Evolutionary conservation across 2,329 filamentous ascomycete species (phyloP).

Genomic region (Endoconidiophora laricicola): DNA sequence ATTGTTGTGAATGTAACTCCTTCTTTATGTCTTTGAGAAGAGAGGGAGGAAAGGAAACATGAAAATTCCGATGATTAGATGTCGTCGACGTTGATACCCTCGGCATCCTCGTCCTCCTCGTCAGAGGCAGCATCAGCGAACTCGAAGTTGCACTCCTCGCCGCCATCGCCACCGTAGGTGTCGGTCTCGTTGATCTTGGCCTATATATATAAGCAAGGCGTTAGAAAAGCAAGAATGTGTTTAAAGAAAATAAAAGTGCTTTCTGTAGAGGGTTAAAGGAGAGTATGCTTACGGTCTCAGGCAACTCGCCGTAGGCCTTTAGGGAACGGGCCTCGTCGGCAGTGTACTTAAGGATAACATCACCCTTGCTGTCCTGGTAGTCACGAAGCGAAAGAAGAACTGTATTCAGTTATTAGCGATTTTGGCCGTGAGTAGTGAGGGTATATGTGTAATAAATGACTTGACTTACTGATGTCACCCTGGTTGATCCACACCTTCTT

Average conservation of each 20-base stretch:
- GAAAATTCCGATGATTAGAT: constrained; percentile 42
- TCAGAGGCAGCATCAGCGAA: constrained; percentile 81
- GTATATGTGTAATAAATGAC: neutral
- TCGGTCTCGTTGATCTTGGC: constrained; percentile 99
- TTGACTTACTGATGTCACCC: constrained; percentile 50
- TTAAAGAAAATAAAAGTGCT: neutral
- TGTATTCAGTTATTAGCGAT: constrained; percentile 1
- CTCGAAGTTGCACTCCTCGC: constrained; percentile 94
- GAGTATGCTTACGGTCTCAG: constrained; percentile 42
- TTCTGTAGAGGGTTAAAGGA: neutral
- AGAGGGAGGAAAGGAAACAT: neutral
- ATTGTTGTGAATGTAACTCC: neutral
- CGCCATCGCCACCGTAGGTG: constrained; percentile 77
- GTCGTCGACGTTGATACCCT: constrained; percentile 89
- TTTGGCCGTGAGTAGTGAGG: neutral
- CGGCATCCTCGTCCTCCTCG: constrained; percentile 37
- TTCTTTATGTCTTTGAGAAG: neutral
- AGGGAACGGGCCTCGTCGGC: constrained; percentile 89
- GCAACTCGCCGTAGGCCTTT: constrained; percentile 94
- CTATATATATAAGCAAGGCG: neutral
- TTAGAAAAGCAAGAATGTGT: neutral
- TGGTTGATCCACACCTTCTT: constrained; percentile 99
- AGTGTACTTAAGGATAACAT: constrained; percentile 93
- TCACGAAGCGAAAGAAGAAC: constrained; percentile 76
- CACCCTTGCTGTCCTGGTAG: constrained; percentile 90